Conservation (phyloP, 768 basidiomycete genomes). For the Leucocoprinus sp. region DNA sequence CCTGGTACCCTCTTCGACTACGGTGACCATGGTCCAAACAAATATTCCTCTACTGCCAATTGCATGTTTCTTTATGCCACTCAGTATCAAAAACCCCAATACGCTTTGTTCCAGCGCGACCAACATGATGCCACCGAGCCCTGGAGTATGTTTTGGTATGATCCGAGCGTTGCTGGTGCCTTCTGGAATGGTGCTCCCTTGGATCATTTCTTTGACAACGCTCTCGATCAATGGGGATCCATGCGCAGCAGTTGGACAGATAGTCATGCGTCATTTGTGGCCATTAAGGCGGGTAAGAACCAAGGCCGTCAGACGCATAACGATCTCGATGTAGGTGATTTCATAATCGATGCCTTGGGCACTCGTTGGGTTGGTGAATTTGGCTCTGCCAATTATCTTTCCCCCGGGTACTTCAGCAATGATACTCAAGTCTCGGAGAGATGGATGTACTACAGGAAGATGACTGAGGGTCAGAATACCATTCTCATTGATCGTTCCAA, state of each 20-base stretch:
- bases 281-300: slow-evolving; percentile 78
- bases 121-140: slow-evolving; percentile 76
- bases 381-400: slow-evolving; percentile 77
- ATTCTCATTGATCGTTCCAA: slow-evolving; percentile 68
- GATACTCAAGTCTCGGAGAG: slow-evolving; percentile 62
- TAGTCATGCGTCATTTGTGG: slow-evolving; percentile 71
- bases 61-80: slow-evolving; percentile 70
- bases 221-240: slow-evolving; percentile 75
- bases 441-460: slow-evolving; percentile 94
- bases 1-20: slow-evolving; percentile 81
- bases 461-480: slow-evolving; percentile 97
- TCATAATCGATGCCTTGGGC: slow-evolving; percentile 90
- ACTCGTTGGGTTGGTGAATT: slow-evolving; percentile 93
- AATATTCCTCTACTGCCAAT: slow-evolving; percentile 92
- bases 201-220: slow-evolving; percentile 74
- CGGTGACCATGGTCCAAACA: slow-evolving; percentile 89
- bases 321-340: slow-evolving; percentile 91
- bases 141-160: slow-evolving; percentile 90
- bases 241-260: slow-evolving; percentile 95
- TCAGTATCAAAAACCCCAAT: slow-evolving; percentile 62
- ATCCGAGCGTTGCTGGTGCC: slow-evolving; percentile 73
- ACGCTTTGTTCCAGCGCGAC: slow-evolving; percentile 87
- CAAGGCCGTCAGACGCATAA: slow-evolving; percentile 90
- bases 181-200: slow-evolving; percentile 86
- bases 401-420: slow-evolving; percentile 68